Base-by-base conservation (phyloP, 345 rosid species). In the Eucalyptus cloeziana region DNA sequence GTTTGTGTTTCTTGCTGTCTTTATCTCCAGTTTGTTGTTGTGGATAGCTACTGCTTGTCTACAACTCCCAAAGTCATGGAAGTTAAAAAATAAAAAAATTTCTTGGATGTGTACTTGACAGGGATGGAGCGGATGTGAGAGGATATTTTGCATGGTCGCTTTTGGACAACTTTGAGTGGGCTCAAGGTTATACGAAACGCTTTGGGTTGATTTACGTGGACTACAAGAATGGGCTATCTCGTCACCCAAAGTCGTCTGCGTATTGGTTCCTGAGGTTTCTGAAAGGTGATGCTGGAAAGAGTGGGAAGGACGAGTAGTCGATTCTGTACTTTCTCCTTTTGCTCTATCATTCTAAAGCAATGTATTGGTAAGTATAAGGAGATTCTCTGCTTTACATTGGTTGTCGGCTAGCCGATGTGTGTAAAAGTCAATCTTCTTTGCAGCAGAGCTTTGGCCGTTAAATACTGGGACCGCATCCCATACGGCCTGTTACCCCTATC, bases 81-180 rank as follows among this genome's bases (percentile, higher is more conserved):
- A 56, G 45, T 54, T 10, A 40, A 45, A 49, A 62, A 44, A 12
- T 10, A n/a, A 79, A 27, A 11, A 11, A 33, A 19, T 8, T 69
- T 81, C 43, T 45, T n/a, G 13, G 30, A 49, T 49, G 27, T 67
- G 89, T 64, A 30, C 22, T 81, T 27, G 56, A 69, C 94, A 96
- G 99, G 90, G 99, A 96, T 43, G 99, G 98, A 89, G 98, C 76
- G 33, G 94, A 97, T 87, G 97, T 96, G 92, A 94, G 95, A 92
- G 99, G 99, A 90, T 94, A 97, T 90, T 97, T 96, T 71, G 99
- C 96, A 2, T 96, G 99, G 99, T 96, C 99, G 30, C 90, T 97
- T 87, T n/a, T 96, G 89, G 99, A 97, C 93, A 96, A 96, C 89
- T 96, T 97, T 80, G 99, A 97, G 89, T 96, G 99, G 99, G 96